Evolutionary conservation across 257 asterid genomes (phyloP), one percentile per base, ranked within the genome.

Genomic region (Orobanche coerulescens): DNA sequence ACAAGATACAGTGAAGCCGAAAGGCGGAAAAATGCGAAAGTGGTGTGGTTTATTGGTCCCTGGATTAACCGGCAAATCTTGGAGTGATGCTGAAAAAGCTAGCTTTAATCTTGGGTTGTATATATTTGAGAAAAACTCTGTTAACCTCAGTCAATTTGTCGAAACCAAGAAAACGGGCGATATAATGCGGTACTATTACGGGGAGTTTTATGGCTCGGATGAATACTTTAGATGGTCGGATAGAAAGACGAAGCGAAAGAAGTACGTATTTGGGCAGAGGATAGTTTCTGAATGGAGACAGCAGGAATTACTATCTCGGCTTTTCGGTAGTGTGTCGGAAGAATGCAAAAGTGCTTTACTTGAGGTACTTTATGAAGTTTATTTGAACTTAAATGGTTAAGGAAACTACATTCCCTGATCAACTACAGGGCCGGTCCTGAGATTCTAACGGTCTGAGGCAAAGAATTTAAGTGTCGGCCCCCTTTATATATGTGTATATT

Each of bases 201-300:
- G 94, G 59, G 52, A 42, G 26, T 88, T 85, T 65, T 80, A 78
- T 69, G 65, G 79, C 44, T 77, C 88, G 6, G 64, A 61, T 22
- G 90, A 76, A 46, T 74, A 78, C 53, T 72, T 31, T 24, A 82
- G 87, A 73, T 88, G 96, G 95, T 80, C 85, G 5, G 78, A 73
- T 51, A 59, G 79, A 72, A 88, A 78, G 75, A 72, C 50, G 67
- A 80, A 68, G 73, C 66, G 71, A 64, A 74, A 65, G 69, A 86
- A 60, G 53, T 63, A 73, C 47, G 78, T 70, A 1, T 62, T 49
- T 52, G 90, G 90, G 2, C 80, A 75, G 62, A 75, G 76, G 65
- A 51, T 88, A 66, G 86, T 88, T 61, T 78, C 75, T 25, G 95
- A 94, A 66, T 23, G 20, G 42, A 83, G 95, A 71, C 88, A 67